Evolutionary conservation across 352 stramenopile species (phyloP), one percentile per base, ranked within the genome.

Genomic region (Pythium coloratum): DNA sequence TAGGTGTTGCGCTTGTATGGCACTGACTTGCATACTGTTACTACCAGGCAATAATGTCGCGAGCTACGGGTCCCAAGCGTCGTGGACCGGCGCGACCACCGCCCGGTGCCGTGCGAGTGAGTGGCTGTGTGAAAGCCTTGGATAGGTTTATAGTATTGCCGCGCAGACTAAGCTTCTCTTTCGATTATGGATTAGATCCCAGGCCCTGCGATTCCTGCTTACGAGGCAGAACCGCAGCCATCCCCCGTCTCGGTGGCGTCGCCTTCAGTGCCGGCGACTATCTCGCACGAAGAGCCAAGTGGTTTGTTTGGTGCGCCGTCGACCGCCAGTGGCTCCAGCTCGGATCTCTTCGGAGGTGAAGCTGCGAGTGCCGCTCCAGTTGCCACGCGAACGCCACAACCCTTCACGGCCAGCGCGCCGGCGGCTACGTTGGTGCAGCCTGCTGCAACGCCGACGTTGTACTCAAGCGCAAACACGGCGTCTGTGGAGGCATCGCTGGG

Each of bases 61-160:
- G 88, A 64, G 88, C 84, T 58, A 77, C 84, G 10, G 88, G 84
- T 40, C 88, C 88, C 0, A 93, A 93, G 65, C 88, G 88, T 47
- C 78, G 88, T 58, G 88, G 83, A n/a, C 86, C 86, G 4, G 79
- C 81, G 16, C 66, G 79, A n/a, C 71, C 77, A 34, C 84, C 86
- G 16, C 82, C 86, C 16, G 86, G 82, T 59, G 83, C 83, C 53
- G 83, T 90, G 33, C 77, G 81, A 38, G 80, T 92, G 68, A 70
- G 82, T 44, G 77, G 88, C 14, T n/a, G 73, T 63, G 51, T 42
- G 53, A 40, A 55, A 10, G 5, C 32, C 5, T 10, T 38, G 33
- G 5, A 9, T 38, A 38, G 33, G 33, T 6, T 38, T 9, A 38
- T 6, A 10, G 5, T 9, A 0, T 38, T 24, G 20, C 20, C 20